Percentiles rank a stretch among this genome's conserved stretches.
These are phyloP conservation scores for Eucalyptus camaldulensis DNA, from an alignment of 345 rosid genomes.

Conservation along the genomic window DNA sequence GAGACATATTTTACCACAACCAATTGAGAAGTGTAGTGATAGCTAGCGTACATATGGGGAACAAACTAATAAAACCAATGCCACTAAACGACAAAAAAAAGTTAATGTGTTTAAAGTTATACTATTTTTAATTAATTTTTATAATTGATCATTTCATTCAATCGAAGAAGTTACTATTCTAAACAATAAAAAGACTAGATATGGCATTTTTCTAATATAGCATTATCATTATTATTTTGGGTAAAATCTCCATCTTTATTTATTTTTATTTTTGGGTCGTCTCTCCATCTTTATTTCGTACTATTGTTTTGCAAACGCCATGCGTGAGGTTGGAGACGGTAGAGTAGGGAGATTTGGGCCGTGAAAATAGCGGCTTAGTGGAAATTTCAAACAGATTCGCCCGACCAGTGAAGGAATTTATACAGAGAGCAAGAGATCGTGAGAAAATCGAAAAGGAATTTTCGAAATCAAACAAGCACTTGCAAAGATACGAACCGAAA, in stretches of 20 bases:
- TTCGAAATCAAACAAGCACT: not conserved
- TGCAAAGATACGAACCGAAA: not conserved
- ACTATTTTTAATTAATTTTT: too few relatives aligned
- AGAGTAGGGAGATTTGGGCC: not conserved
- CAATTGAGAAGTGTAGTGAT: not conserved
- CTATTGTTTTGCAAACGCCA: not conserved
- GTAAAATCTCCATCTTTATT: not conserved
- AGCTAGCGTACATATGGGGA: not conserved
- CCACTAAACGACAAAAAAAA: not conserved
- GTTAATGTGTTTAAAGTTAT: not conserved
- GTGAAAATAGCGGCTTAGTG: not conserved
- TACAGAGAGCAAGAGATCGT: not conserved
- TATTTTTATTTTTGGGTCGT: too few relatives aligned
- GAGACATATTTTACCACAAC: too few relatives aligned
- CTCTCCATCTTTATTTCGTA: not conserved
- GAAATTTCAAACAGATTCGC: not conserved
- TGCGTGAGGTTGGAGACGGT: not conserved
- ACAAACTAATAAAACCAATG: not conserved
- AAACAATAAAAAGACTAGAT: not conserved
- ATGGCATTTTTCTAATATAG: not conserved
- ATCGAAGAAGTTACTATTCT: not conserved
- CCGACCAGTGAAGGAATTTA: not conserved
- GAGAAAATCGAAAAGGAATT: not conserved
- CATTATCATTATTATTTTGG: too few relatives aligned
- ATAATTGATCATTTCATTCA: not conserved